Base-by-base conservation (phyloP, 2,329 filamentous ascomycete genomes). In the Scleromitrula shiraiana region DNA sequence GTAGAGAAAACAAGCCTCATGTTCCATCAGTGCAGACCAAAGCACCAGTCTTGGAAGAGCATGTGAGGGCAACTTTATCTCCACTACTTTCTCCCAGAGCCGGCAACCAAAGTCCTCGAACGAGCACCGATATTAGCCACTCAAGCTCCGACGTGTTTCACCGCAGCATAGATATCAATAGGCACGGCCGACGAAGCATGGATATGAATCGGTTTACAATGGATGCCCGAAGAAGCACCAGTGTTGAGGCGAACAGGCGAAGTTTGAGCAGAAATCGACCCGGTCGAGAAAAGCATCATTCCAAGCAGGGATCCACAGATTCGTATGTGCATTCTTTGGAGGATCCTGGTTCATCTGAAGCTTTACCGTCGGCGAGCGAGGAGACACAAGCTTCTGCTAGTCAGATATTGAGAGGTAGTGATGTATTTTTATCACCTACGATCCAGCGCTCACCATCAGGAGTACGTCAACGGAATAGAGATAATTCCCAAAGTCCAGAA, bases 391-490 rank as follows among this genome's bases (percentile, higher is more conserved):
- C 84, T 40, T 94, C 90, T 3, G 91, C 87, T 2, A 97, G 91
- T 63, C 89, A 95, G 65, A 96, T 97, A 30, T 70, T 98, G 7
- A 78, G 80, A 45, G 81, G 86, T 27, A 96, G 89, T 57, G 88
- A 93, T 57, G 85, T 96, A 7, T 97, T 98, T 60, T 82, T 85
- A 56, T 83, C 82, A 22, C 88, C 88, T 14, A 86, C 83, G 0
- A 77, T 89, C 60, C 73, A 69, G 22, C 70, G 71, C 8, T 74
- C 75, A 33, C 49, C 56, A 19, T 64, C 63, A 30, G 55, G 59
- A 17, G 40, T 54, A 15, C 49, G 54, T 10, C 50, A 41, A 15
- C 48, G 50, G 9, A 52, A 60, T 24, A 38, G 40, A n/a, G 53
- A 55, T 7, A 33, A 50, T 17, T 20, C 19, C 15, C 8, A 40